Percentiles rank a stretch among this genome's conserved stretches.
These are phyloP conservation scores for Botrytis galanthina DNA, from an alignment of 2,329 filamentous ascomycete genomes.

Conservation along the genomic window DNA sequence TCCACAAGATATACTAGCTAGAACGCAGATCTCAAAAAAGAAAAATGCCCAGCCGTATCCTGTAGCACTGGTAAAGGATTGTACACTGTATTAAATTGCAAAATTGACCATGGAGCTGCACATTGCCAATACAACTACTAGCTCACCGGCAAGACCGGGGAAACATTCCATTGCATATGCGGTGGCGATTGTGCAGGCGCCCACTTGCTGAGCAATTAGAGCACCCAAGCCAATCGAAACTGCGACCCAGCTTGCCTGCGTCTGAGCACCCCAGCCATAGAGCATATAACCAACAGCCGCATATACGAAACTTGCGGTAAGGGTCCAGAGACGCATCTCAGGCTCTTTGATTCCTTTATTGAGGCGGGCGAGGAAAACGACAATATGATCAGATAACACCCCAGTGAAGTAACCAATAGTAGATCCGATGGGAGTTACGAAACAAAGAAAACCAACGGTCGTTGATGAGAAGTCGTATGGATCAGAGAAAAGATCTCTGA, in stretches of 20 bases:
- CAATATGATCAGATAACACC: slow-evolving; percentile 37
- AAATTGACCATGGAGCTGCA: background rate
- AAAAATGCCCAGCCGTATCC: background rate
- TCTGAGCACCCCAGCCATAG: slow-evolving; percentile 43
- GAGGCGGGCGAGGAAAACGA: slow-evolving; percentile 38
- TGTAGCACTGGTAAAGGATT: background rate
- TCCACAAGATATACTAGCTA: background rate
- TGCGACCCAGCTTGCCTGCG: slow-evolving; percentile 36
- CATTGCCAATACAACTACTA: slow-evolving; percentile 40
- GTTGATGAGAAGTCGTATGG: slow-evolving; percentile 24
- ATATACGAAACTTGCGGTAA: slow-evolving; percentile 38
- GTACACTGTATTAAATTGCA: background rate
- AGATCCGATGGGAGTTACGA: slow-evolving; percentile 39
- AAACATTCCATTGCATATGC: slow-evolving; percentile 44
- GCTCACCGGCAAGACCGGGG: slow-evolving; percentile 39
- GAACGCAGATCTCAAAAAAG: background rate
- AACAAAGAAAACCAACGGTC: slow-evolving; percentile 33
- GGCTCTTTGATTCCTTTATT: slow-evolving; percentile 41
- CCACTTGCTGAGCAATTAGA: slow-evolving; percentile 44
- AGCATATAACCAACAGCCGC: slow-evolving; percentile 41
- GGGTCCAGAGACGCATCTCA: slow-evolving; percentile 42
- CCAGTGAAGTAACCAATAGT: slow-evolving; percentile 41
- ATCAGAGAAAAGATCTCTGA: background rate
- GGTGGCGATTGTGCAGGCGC: slow-evolving; percentile 42
- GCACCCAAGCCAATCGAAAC: slow-evolving; percentile 41